These are phyloP conservation scores for Platanthera zijinensis DNA, from an alignment of 106 monocot genomes.

Conservation along the genomic window DNA sequence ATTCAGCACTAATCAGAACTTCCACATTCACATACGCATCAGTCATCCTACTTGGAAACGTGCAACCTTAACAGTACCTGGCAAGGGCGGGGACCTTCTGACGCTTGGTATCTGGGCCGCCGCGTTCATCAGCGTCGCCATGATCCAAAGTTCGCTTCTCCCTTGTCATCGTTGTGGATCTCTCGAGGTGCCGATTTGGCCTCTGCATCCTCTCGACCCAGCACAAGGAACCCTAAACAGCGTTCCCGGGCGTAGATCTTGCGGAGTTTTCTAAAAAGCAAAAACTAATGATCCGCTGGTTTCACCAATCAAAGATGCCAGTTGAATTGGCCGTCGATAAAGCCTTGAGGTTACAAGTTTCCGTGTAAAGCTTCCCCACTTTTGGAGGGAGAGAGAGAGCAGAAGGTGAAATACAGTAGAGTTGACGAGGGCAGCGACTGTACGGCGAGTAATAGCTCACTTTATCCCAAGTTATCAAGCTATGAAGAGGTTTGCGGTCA, in stretches of 20 bases:
- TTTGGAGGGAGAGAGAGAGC: background rate
- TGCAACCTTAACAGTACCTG: constrained; percentile 3
- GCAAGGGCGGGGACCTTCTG: constrained; percentile 22
- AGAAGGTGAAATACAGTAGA: background rate
- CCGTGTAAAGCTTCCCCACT: background rate
- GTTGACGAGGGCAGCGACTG: constrained; percentile 4
- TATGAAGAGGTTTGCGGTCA: too few relatives aligned
- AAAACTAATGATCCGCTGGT: background rate
- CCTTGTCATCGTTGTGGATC: constrained; percentile 14
- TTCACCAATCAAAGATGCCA: background rate
- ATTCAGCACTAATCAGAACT: too few relatives aligned
- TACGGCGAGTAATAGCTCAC: background rate
- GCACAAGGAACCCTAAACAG: background rate
- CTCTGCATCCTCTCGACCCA: constrained; percentile 9
- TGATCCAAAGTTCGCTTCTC: constrained; percentile 15
- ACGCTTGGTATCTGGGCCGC: constrained; percentile 14
- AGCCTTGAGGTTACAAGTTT: background rate
- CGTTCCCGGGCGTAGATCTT: background rate
- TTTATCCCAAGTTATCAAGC: too few relatives aligned
- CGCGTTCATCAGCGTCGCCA: constrained; percentile 8
- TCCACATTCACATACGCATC: too few relatives aligned
- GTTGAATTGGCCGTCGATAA: background rate
- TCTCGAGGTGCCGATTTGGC: constrained; percentile 4
- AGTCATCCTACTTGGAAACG: background rate
- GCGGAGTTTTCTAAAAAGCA: background rate